These are phyloP conservation scores for Spiraea crenata DNA, from an alignment of 331 rosid species.

Conservation along the genomic window DNA sequence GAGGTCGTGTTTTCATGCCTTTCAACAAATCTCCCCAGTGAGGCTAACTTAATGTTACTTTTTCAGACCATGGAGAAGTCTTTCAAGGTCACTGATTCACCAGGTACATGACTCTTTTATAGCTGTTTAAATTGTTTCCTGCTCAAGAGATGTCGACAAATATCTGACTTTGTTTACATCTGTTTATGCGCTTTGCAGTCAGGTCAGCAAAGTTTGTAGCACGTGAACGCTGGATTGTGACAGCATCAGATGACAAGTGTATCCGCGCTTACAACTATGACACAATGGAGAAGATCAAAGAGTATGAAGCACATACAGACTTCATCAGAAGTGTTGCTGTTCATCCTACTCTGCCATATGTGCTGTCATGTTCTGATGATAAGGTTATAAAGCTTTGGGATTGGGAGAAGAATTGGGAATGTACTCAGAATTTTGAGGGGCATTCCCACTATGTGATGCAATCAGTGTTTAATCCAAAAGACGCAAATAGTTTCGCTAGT, in stretches of 20 bases:
- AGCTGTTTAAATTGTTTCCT: not conserved
- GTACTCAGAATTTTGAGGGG: slow-evolving; percentile 87
- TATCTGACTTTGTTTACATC: not conserved
- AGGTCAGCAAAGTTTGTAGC: slow-evolving; percentile 57
- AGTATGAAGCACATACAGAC: slow-evolving; percentile 54
- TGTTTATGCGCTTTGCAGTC: slow-evolving; percentile 39
- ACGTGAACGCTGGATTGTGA: slow-evolving; percentile 54
- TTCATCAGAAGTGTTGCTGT: slow-evolving; percentile 54
- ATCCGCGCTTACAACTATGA: slow-evolving; percentile 52
- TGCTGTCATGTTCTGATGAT: slow-evolving; percentile 57
- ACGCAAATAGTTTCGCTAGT: slow-evolving; percentile 74
- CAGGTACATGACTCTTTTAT: slow-evolving; percentile 50
- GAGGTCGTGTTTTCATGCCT: not conserved
- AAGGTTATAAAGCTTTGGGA: slow-evolving; percentile 62
- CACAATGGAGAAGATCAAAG: slow-evolving; percentile 47
- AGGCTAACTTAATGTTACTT: slow-evolving; percentile 27
- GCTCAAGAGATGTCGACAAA: not conserved
- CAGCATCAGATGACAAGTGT: slow-evolving; percentile 55
- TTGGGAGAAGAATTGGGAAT: slow-evolving; percentile 67
- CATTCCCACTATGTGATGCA: slow-evolving; percentile 99
- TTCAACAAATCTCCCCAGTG: not conserved
- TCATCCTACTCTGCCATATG: slow-evolving; percentile 62
- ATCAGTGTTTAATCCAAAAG: slow-evolving; percentile 87
- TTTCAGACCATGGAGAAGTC: slow-evolving; percentile 81
- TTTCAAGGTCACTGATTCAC: slow-evolving; percentile 82